Conservation (phyloP, 164 flowering plant species). For the Dillenia suffruticosa region DNA sequence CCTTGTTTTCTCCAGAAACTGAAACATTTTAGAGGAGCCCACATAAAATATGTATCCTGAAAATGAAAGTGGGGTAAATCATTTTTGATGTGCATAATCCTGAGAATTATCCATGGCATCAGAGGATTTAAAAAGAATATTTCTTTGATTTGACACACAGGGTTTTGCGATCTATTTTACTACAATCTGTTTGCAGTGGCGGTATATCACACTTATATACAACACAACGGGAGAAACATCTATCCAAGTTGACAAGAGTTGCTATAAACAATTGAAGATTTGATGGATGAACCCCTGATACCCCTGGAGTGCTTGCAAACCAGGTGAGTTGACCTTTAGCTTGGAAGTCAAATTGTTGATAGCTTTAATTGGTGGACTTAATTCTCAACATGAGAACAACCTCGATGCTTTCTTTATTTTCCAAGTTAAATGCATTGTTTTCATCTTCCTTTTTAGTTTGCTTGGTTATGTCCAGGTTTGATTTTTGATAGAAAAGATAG, state of each 20-base stretch:
- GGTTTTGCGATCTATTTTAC: neutral
- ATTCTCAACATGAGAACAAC: neutral
- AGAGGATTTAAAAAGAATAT: too few species aligned
- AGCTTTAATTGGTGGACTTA: neutral
- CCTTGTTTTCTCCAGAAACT: too few species aligned
- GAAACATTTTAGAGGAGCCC: too few species aligned
- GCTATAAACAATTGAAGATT: constrained; percentile 30
- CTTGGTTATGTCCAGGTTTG: too few species aligned
- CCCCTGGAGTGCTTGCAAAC: constrained; percentile 34
- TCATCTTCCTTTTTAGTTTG: too few species aligned
- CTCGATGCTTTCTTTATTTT: too few species aligned
- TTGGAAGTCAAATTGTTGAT: neutral
- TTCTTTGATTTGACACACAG: neutral
- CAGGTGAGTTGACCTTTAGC: constrained; percentile 37
- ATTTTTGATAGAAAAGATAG: too few species aligned
- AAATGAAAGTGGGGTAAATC: too few species aligned
- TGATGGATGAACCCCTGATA: constrained; percentile 47
- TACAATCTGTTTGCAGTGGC: constrained; percentile 24
- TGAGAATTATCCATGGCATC: too few species aligned
- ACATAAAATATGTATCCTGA: too few species aligned
- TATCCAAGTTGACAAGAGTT: constrained; percentile 35
- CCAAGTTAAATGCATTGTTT: too few species aligned
- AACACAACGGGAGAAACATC: constrained; percentile 60
- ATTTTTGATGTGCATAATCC: too few species aligned
- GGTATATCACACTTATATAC: constrained; percentile 83